Evolutionary conservation across 2,329 filamentous ascomycete species (phyloP), one percentile per base, ranked within the genome.

Genomic region (Teratosphaeria gauchensis): DNA sequence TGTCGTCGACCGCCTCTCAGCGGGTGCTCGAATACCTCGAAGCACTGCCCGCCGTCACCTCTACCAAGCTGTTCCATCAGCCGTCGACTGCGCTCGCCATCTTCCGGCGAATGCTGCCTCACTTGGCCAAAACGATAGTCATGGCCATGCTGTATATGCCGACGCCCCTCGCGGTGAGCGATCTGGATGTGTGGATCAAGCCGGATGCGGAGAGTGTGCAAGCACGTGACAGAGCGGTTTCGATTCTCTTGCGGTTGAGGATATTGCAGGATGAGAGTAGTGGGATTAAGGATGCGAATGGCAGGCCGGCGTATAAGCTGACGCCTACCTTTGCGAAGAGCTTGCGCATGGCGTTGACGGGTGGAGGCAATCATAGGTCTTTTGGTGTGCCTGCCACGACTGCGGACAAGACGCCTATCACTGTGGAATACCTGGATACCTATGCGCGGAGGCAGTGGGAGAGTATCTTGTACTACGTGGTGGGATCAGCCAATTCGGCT

Each of bases 91-190:
- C 92, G 42, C 85, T 99, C 65, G 94, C 94, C 65, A 92, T 99
- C 69, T 97, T 97, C 74, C 85, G 94, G 66, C 92, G 94, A 77
- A 96, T 99, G 91, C 83, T 99, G 59, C 90, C 94, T 59, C 89
- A 95, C 70, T 77, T 97, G 62, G 90, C 94, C 66, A 97, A 99
- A 80, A 90, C 86, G 16, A 88, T 99, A 69, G 92, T 99, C 61
- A 96, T 96, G 87, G 89, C 89, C 46, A 85, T 99, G 69, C 84
- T 99, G 3, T 99, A 96, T 77, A 88, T 95, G 78, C 89, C 90
- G 48, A 80, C 83, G 11, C 89, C 94, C 0, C 83, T 97, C 63
- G 82, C 84, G 1, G 82, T 90, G n/a, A 78, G 84, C 62, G 88
- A 95, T 68, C 82, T 99, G 60, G 91, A 97, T 66, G 77, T 83